Conservation (phyloP, 176 grass and related monocot species). For the Juncus inflexus region DNA sequence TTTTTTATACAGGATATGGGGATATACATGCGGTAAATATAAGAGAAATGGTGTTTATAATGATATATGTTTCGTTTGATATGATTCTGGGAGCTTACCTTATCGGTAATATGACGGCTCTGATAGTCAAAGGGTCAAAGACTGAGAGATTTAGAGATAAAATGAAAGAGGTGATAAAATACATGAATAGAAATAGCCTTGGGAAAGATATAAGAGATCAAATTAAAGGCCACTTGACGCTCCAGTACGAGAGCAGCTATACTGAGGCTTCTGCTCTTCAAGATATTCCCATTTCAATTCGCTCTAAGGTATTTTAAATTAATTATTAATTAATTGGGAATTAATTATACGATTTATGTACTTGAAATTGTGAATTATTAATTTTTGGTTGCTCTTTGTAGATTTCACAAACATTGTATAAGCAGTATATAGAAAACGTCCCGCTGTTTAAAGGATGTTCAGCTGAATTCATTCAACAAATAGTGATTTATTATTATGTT, state of each 20-base stretch:
- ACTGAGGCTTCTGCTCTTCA: conserved; percentile 83
- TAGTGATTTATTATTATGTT: no score
- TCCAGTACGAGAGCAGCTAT: conserved; percentile 95
- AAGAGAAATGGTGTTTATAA: conserved; percentile 98
- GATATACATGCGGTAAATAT: conserved; percentile 92
- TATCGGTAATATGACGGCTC: conserved; percentile 94
- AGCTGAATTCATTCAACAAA: conserved; percentile 95
- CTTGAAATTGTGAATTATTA: conserved; percentile 1
- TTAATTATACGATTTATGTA: neutral
- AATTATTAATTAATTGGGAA: conserved; percentile 2
- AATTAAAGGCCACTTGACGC: conserved; percentile 82
- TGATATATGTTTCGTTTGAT: conserved; percentile 99
- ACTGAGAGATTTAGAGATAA: conserved; percentile 91
- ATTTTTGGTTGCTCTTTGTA: conserved; percentile 28
- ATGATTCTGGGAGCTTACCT: conserved; percentile 99
- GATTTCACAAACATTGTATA: conserved; percentile 94
- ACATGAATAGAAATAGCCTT: conserved; percentile 94
- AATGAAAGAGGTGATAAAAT: conserved; percentile 95
- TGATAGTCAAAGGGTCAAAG: conserved; percentile 99
- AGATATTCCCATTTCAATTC: conserved; percentile 88
- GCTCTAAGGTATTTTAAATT: conserved; percentile 55
- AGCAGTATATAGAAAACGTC: conserved; percentile 62
- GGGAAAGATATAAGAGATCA: conserved; percentile 77
- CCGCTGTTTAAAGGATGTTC: conserved; percentile 84
- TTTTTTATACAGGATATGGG: conserved; percentile 68